Base-by-base conservation (phyloP, 805 yeast genomes). In the Candida nemodendra region DNA sequence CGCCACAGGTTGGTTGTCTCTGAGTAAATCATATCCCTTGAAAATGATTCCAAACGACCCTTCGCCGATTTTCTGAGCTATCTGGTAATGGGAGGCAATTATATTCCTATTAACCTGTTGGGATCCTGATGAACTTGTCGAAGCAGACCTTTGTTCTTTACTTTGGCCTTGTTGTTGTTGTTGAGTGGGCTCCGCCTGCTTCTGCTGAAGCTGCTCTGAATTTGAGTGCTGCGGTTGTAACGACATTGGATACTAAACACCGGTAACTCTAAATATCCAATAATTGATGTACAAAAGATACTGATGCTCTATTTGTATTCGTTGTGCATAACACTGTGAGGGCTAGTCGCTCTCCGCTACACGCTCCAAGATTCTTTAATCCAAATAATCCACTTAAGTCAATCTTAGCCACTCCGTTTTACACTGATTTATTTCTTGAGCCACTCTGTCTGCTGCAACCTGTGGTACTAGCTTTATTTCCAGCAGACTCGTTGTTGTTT, bases 41-140 rank as follows among this genome's bases (percentile, higher is more conserved):
- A 84, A 85, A 36, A 85, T 81, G 7, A 84, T 84, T 24, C 95
- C 95, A 66, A 85, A 85, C 0, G 93, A 84, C 2, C 95, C 95
- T 57, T 85, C 93, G 25, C 95, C 95, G 38, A 85, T 85, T 61
- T 85, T 85, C 54, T 84, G 83, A 8, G 91, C 93, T 40, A 84
- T 77, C 48, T 81, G 82, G 62, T 81, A 85, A 59, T 85, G 95
- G 28, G 74, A 69, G 6, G 81, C 82, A 34, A 65, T 64, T 14
- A 65, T 61, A 42, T 64, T 64, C 30, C 50, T 41, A 36, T 47
- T 45, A 14, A 46, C 53, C 29, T 47, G 51, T 38, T 47, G 50
- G 13, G 44, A 18, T 12, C 32, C 25, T n/a, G 47, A 41, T 11
- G 54, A 46, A 24, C 45, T 38, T 13, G 51, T 29, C 8, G 54